Base-by-base conservation (phyloP, 805 yeast genomes). In the Wickerhamomyces canadensis region DNA sequence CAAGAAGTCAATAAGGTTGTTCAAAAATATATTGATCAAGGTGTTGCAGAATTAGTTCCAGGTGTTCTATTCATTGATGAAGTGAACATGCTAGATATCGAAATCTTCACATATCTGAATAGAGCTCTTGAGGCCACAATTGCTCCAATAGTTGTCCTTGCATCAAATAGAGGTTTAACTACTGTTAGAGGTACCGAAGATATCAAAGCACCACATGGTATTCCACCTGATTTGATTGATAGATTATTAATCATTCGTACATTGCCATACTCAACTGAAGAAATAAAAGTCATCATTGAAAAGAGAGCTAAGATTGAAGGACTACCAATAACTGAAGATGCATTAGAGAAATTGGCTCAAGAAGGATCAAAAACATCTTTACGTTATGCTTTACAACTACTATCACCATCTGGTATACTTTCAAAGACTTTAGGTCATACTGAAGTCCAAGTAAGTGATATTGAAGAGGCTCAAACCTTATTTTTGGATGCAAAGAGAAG, bases 1-100 rank as follows among this genome's bases (percentile, higher is more conserved):
- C 69, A 74, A 34, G 98, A 93, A 65, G 96, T 93, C 47, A 87
- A 94, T 65, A 88, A 87, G 65, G 96, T 93, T 32, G 98, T 91
- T 26, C 82, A 86, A 52, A 88, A 88, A 62, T 93, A 94, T 69
- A 91, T 91, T 42, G 96, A 91, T 62, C 97, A 93, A 67, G 98
- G 98, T 43, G 85, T 91, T 37, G 99, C 99, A 11, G 98, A 91
- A 64, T 73, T 93, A 34, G 85, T 93, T 41, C 99, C 99, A 2
- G 99, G 99, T 54, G 99, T 93, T 18, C 69, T 93, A 52, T 93
- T 93, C 63, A 93, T 93, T 51, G 99, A 93, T 64, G 99, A 93
- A 67, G 98, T 89, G 31, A 94, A 93, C 67, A 93, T 93, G 98
- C 72, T 93, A 52, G 98, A 93, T 59, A 82, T 93, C 45, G 99